Evolutionary conservation across 1,284 basidiomycete species (phyloP), one percentile per base, ranked within the genome.

Genomic region (Golubevia sp.): DNA sequence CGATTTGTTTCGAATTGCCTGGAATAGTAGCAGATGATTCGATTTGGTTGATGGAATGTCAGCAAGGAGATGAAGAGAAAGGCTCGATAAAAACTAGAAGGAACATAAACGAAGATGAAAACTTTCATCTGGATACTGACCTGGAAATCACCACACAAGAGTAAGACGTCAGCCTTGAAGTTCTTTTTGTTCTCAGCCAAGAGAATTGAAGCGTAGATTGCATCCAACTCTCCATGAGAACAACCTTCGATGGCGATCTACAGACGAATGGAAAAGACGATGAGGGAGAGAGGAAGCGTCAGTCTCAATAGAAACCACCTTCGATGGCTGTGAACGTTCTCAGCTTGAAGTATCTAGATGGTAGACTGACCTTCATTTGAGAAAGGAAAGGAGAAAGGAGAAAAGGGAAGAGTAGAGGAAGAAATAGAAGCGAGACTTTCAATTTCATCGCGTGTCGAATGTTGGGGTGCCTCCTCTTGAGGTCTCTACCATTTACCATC

Each of bases 211-310:
- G 86, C 84, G 86, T 98, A 99, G 63, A 97, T 97, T 58, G 61
- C 59, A 60, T 83, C 83, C n/a, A 84, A 69, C 68, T 82, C 79
- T 48, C 83, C 97, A 82, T 99, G 96, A 74, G 92, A 94, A 86
- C 96, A 99, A 7, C 97, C 97, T 86, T 98, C 91, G 26, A 97
- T 87, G 11, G 94, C 95, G 64, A 97, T 87, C 91, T 94, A 56
- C 55, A 70, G 50, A 21, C 1, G 21, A 52, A n/a, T n/a, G n/a
- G n/a, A n/a, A n/a, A n/a, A n/a, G n/a, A n/a, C n/a, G n/a, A n/a
- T n/a, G n/a, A n/a, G n/a, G n/a, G n/a, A n/a, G n/a, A n/a, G n/a
- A n/a, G n/a, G n/a, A n/a, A n/a, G n/a, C n/a, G n/a, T n/a, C n/a
- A n/a, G n/a, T n/a, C n/a, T n/a, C n/a, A n/a, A n/a, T n/a, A n/a